Percentiles rank a stretch among this genome's conserved stretches.
phyloP scores from a whole-genome alignment of 768 basidiomycete genomes.

The Neoboletus magnificus region DNA sequence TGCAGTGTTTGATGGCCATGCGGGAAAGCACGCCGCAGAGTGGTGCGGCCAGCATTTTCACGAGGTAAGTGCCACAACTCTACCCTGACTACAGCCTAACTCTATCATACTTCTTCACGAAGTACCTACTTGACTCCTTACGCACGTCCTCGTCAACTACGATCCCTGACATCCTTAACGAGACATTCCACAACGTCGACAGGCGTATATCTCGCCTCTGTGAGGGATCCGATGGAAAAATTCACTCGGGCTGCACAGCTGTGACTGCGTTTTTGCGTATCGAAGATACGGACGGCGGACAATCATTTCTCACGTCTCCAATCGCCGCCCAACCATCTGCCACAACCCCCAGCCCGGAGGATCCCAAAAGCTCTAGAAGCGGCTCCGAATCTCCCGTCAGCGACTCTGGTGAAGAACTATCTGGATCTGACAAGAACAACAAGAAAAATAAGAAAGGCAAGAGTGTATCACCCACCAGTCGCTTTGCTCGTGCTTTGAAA shows the following conservation, averaged over 20 bases:
- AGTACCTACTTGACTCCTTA: conserved; percentile 70
- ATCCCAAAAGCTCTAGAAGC: conserved; percentile 31
- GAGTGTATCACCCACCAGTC: conserved; percentile 40
- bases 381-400: conserved; percentile 44
- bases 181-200: conserved; percentile 94
- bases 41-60: conserved; percentile 98
- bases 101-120: conserved; percentile 5
- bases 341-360: conserved; percentile 29
- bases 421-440: conserved; percentile 32
- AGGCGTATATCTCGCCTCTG: conserved; percentile 76
- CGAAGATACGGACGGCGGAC: conserved; percentile 75
- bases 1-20: conserved; percentile 97
- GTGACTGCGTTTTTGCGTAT: conserved; percentile 93
- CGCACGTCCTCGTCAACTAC: conserved; percentile 52
- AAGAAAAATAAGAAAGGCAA: conserved; percentile 44
- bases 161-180: conserved; percentile 87
- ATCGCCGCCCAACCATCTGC: conserved; percentile 30
- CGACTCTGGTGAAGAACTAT: conserved; percentile 38
- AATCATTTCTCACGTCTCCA: conserved; percentile 54
- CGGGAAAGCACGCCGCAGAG: conserved; percentile 97
- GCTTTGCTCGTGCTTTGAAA: conserved; percentile 54
- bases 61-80: conserved; percentile 47
- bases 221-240: conserved; percentile 84
- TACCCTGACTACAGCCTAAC: conserved; percentile 1
- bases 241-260: conserved; percentile 95